Evolutionary conservation across 176 grass and related monocot species (phyloP).

Genomic region (Aegilops bicornis): DNA sequence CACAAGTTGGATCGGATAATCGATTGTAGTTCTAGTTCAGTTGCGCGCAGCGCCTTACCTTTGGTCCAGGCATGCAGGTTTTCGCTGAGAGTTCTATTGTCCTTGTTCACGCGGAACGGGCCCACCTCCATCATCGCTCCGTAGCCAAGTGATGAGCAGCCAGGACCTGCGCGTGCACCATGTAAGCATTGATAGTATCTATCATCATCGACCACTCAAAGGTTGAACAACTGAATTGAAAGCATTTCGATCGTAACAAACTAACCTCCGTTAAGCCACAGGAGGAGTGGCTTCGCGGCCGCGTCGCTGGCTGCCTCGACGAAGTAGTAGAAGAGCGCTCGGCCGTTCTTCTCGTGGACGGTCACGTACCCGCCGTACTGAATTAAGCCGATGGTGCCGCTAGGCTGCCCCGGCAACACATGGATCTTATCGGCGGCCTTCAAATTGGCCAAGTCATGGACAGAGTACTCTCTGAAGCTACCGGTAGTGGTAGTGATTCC

Average conservation of each 20-base stretch:
- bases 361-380: constrained; percentile 52
- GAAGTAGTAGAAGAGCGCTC: constrained; percentile 52
- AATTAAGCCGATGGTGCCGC: not conserved
- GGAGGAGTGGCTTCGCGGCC: constrained; percentile 27
- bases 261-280: constrained; percentile 57
- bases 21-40: not conserved
- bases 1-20: not conserved
- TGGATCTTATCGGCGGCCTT: constrained; percentile 30
- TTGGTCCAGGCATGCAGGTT: constrained; percentile 45
- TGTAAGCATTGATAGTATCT: not conserved
- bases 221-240: not conserved
- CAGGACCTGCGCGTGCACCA: constrained; percentile 29
- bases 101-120: constrained; percentile 38
- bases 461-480: not conserved
- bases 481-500: not conserved
- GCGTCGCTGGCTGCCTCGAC: constrained; percentile 9
- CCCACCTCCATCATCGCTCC: constrained; percentile 49
- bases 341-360: constrained; percentile 22
- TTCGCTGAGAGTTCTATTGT: constrained; percentile 17
- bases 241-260: not conserved
- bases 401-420: constrained; percentile 28
- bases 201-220: not conserved
- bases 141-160: constrained; percentile 44
- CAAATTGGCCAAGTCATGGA: not conserved
- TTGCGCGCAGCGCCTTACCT: not conserved